Evolutionary conservation across 345 rosid species (phyloP).

Genomic region (Sisymbrium irio): DNA sequence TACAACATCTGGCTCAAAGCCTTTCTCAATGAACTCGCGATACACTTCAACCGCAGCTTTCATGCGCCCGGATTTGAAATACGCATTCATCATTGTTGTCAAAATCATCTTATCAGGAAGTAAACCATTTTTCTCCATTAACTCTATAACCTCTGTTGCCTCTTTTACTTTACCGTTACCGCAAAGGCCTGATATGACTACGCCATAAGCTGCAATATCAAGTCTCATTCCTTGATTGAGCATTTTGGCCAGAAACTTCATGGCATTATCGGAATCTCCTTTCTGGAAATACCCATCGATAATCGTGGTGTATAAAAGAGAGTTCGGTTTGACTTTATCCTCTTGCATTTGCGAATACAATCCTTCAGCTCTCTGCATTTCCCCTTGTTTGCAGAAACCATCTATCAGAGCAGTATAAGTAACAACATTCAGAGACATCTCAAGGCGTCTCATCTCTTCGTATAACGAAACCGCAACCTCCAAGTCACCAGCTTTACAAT

Average conservation of each 20-base stretch:
- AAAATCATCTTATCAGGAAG: constrained; percentile 40
- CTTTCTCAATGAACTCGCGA: constrained; percentile 22
- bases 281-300: constrained; percentile 40
- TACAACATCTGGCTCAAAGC: constrained; percentile 45
- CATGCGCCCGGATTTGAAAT: constrained; percentile 38
- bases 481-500: constrained; percentile 38
- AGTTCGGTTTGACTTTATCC: constrained; percentile 33
- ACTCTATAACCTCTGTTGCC: constrained; percentile 24
- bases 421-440: constrained; percentile 36
- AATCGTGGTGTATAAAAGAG: constrained; percentile 37
- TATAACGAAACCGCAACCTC: constrained; percentile 37
- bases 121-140: constrained; percentile 39
- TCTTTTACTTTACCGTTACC: constrained; percentile 36
- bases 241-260: constrained; percentile 40
- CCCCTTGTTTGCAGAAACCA: constrained; percentile 43
- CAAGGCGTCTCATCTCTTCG: constrained; percentile 32
- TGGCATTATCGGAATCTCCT: constrained; percentile 36
- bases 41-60: constrained; percentile 37
- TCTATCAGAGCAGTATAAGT: constrained; percentile 39
- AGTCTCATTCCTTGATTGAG: constrained; percentile 34
- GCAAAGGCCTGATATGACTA: constrained; percentile 39
- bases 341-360: constrained; percentile 31
- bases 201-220: constrained; percentile 40
- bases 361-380: constrained; percentile 37
- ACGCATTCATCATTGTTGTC: constrained; percentile 41